phyloP scores from a whole-genome alignment of 176 grass and related monocot species.

The Elymus sibiricus region DNA sequence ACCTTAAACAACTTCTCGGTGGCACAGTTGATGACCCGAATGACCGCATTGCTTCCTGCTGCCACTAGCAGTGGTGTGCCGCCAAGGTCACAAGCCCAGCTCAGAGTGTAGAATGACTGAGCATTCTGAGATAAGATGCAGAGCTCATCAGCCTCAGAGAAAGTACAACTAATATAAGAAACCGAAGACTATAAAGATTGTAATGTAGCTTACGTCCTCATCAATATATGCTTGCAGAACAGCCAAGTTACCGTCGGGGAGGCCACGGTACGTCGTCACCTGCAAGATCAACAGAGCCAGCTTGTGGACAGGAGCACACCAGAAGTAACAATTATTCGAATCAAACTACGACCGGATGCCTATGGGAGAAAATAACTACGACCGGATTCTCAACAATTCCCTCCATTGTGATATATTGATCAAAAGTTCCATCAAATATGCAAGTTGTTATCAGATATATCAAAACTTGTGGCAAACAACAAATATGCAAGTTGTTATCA shows the following conservation, averaged over 20 bases:
- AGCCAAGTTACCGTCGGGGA: slow-evolving; percentile 65
- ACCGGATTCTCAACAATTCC: neutral
- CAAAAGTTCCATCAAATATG: neutral
- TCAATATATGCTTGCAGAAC: slow-evolving; percentile 79
- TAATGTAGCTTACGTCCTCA: slow-evolving; percentile 57
- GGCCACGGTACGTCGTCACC: slow-evolving; percentile 81
- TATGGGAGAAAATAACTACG: neutral
- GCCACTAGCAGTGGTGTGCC: slow-evolving; percentile 72
- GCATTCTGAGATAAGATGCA: slow-evolving; percentile 51
- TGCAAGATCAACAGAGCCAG: slow-evolving; percentile 26
- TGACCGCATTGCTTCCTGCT: slow-evolving; percentile 64
- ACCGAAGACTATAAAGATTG: neutral
- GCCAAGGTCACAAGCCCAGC: slow-evolving; percentile 78
- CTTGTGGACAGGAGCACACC: neutral
- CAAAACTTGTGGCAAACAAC: too few relatives aligned
- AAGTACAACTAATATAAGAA: slow-evolving; percentile 8
- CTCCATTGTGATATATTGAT: neutral
- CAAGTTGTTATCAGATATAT: neutral
- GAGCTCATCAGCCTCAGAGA: slow-evolving; percentile 18
- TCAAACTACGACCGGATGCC: neutral
- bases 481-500: neutral
- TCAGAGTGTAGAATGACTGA: slow-evolving; percentile 89
- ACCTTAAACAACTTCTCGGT: slow-evolving; percentile 86
- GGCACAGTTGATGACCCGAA: slow-evolving; percentile 76
- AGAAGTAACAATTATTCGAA: neutral